These are phyloP conservation scores for Nigrograna mackinnonii DNA, from an alignment of 2,329 filamentous ascomycete species.

Conservation along the genomic window DNA sequence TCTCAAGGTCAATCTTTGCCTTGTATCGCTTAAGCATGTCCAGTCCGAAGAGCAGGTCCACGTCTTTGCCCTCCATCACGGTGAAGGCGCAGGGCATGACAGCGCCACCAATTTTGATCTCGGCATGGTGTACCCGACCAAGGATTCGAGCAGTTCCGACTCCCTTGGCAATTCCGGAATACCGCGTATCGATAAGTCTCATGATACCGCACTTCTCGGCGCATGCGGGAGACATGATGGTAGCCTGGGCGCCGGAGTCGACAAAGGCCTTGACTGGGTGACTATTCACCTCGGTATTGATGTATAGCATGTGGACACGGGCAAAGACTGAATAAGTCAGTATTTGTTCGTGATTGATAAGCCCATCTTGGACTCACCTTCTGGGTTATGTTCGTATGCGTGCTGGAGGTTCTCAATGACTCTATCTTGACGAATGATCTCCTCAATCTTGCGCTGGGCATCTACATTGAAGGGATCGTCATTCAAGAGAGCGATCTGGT, in stretches of 20 bases:
- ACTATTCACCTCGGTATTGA: slow-evolving; percentile 93
- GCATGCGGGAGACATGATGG: slow-evolving; percentile 96
- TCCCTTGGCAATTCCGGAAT: slow-evolving; percentile 87
- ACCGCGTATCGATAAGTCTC: slow-evolving; percentile 90
- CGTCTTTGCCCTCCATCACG: slow-evolving; percentile 98
- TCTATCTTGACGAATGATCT: slow-evolving; percentile 93
- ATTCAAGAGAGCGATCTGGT: slow-evolving; percentile 83
- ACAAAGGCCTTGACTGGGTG: slow-evolving; percentile 93
- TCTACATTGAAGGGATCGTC: slow-evolving; percentile 94
- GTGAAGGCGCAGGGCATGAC: slow-evolving; percentile 95
- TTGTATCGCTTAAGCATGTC: slow-evolving; percentile 98
- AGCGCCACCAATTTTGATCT: slow-evolving; percentile 87
- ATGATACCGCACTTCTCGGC: slow-evolving; percentile 94
- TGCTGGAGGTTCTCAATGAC: slow-evolving; percentile 96
- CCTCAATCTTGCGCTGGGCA: slow-evolving; percentile 88
- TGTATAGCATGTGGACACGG: slow-evolving; percentile 93
- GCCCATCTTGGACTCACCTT: slow-evolving; percentile 74
- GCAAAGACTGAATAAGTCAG: slow-evolving; percentile 72
- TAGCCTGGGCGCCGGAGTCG: slow-evolving; percentile 95
- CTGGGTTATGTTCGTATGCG: slow-evolving; percentile 95
- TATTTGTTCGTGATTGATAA: no score
- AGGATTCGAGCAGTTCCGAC: slow-evolving; percentile 95
- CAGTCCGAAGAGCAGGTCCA: slow-evolving; percentile 88
- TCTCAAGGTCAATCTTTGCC: slow-evolving; percentile 84
- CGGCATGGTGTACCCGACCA: slow-evolving; percentile 91